Evolutionary conservation across 2,329 filamentous ascomycete genomes (phyloP), one percentile per base, ranked within the genome.

Genomic region (Exophiala sp.): DNA sequence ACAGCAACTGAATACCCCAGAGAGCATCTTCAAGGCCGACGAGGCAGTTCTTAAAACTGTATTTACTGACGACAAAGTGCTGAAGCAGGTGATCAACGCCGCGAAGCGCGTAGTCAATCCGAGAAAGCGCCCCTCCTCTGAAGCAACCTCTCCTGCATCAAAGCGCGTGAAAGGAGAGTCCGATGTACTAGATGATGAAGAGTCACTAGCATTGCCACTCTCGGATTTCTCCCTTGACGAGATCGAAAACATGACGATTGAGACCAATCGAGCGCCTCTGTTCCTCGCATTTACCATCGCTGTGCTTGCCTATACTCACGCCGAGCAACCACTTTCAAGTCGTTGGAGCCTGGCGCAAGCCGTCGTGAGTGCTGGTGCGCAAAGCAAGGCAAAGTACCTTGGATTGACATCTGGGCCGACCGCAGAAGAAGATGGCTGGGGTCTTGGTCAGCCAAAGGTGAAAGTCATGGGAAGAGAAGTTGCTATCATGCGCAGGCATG

Each of bases 301-400:
- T 55, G 67, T 92, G 45, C 68, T 95, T 43, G 85, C 87, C 42
- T 85, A 87, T 66, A 95, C 89, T 0, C 92, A 91, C 86, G 88
- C 90, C 0, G 85, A 88, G 61, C 91, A 96, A 67, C 90, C 90
- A 2, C 77, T 86, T 2, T 94, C 88, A n/a, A 92, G 89, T 66
- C 79, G 89, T 43, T 73, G 95, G 16, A 95, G 89, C 66, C 74
- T 96, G 16, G 88, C 86, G 0, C 90, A 95, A 69, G 89, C 88
- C 0, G 85, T 94, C 1, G 88, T 95, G 12, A 91, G 88, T 66
- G 84, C 84, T 24, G 94, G 92, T 66, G 90, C 87, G 56, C 81
- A 85, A 60, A 83, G 82, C 34, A 91, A 91, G 70, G 90, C 90
- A 8, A 78, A 85, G 24, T 87, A 81, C 58, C 72, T 95, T 29